These are phyloP conservation scores for Talaromyces sp. DNA, from an alignment of 2,329 filamentous ascomycete genomes.

Conservation along the genomic window DNA sequence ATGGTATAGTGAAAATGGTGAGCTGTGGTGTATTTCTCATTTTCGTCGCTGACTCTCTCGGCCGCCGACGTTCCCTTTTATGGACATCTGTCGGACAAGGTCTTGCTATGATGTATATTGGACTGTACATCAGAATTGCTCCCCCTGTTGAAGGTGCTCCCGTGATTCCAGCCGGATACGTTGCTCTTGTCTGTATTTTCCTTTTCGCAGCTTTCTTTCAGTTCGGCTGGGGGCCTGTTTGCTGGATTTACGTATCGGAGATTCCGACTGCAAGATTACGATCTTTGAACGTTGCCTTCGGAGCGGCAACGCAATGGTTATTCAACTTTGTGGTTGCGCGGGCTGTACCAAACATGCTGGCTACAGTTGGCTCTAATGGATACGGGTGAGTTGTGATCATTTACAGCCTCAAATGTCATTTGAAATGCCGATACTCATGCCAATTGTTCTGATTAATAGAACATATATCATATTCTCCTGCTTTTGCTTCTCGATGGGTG, in stretches of 20 bases:
- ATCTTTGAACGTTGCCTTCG: conserved; percentile 68
- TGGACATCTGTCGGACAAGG: conserved; percentile 68
- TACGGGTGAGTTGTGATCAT: conserved; percentile 47
- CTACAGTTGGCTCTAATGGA: conserved; percentile 52
- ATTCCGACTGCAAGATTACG: conserved; percentile 69
- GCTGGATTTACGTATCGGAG: conserved; percentile 73
- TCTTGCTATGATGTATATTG: conserved; percentile 68
- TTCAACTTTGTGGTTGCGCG: conserved; percentile 75
- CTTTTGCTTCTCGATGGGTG: conserved; percentile 67
- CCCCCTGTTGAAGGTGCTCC: conserved; percentile 53
- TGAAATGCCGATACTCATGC: conserved; percentile 30
- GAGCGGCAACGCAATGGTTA: conserved; percentile 70
- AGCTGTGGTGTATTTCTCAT: conserved; percentile 67
- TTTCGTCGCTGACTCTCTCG: conserved; percentile 70
- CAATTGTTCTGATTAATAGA: too few relatives aligned
- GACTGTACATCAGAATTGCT: conserved; percentile 61
- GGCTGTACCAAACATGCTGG: conserved; percentile 69
- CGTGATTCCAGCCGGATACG: conserved; percentile 68
- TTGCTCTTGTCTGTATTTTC: conserved; percentile 72
- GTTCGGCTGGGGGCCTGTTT: conserved; percentile 70
- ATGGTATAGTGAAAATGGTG: conserved; percentile 70
- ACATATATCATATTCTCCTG: conserved; percentile 71
- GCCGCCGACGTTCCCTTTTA: conserved; percentile 63
- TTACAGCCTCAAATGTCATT: too few relatives aligned
- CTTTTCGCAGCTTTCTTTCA: conserved; percentile 72